Evolutionary conservation across 345 rosid genomes (phyloP).

Genomic region (Hirschfeldia incana): DNA sequence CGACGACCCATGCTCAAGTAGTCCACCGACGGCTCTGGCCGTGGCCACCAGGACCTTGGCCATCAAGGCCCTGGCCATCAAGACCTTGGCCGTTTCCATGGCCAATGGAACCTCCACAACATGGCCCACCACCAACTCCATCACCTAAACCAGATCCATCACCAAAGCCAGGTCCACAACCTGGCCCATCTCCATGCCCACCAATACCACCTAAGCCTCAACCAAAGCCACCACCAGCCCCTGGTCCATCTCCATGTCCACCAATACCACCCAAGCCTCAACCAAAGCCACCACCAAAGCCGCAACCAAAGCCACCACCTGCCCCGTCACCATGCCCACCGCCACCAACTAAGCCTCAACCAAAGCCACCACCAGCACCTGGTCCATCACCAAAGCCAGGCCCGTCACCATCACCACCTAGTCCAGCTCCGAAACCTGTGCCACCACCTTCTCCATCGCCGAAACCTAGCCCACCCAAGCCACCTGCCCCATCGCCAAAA

Average conservation of each 20-base stretch:
- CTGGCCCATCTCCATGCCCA: conserved; percentile 13
- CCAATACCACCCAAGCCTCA: conserved; percentile 15
- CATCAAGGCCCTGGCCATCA: conserved; percentile 6
- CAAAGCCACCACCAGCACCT: conserved; percentile 20
- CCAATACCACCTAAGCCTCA: conserved; percentile 30
- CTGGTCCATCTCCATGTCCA: conserved; percentile 16
- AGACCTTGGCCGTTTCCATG: conserved; percentile 22
- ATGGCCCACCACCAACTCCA: conserved; percentile 20
- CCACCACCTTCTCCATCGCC: conserved; percentile 23
- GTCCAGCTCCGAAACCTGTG: conserved; percentile 19
- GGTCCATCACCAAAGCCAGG: conserved; percentile 13
- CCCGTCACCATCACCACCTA: conserved; percentile 17
- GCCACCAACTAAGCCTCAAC: conserved; percentile 11
- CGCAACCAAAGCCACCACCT: conserved; percentile 4
- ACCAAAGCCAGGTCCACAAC: not conserved
- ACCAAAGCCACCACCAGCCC: conserved; percentile 27
- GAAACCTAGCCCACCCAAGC: conserved; percentile 18
- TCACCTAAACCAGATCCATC: conserved; percentile 4
- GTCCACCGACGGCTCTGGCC: conserved; percentile 37
- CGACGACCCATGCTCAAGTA: conserved; percentile 28
- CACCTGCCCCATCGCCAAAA: conserved; percentile 21
- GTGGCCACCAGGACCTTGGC: conserved; percentile 26
- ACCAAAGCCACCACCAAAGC: conserved; percentile 28
- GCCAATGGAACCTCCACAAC: conserved; percentile 30
- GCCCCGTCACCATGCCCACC: conserved; percentile 14